phyloP scores from a whole-genome alignment of 176 grass and related monocot genomes.

The Paspalum notatum region DNA sequence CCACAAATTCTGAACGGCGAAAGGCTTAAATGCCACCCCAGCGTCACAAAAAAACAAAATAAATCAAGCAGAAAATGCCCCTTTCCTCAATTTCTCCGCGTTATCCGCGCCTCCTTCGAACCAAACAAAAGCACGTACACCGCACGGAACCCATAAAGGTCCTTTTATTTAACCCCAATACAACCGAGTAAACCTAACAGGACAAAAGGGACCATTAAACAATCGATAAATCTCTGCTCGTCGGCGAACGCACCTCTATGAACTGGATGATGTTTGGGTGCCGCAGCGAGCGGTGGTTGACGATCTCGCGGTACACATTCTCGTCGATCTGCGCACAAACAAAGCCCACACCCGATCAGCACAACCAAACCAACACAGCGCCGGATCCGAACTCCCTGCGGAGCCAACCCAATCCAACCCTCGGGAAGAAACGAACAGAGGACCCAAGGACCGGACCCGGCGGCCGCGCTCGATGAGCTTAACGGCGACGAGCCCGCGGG shows the following conservation, averaged over 20 bases:
- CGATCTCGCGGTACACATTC: conserved; percentile 62
- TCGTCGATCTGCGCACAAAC: conserved; percentile 46
- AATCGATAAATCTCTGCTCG: conserved; percentile 6
- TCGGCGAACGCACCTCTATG: conserved; percentile 49
- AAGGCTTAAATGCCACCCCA: conserved; percentile 2
- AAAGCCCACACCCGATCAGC: conserved; percentile 18
- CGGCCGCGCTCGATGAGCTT: conserved; percentile 83
- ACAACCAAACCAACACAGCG: not conserved
- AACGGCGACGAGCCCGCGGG: conserved; percentile 79
- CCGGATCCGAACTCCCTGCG: not conserved
- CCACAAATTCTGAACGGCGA: conserved; percentile 29
- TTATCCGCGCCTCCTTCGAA: not conserved
- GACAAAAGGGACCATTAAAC: not conserved
- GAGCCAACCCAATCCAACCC: not conserved
- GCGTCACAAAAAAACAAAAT: not conserved
- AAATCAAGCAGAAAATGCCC: not conserved
- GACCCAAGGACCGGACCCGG: conserved; percentile 43
- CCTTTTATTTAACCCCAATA: not conserved
- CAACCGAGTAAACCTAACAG: conserved; percentile 14
- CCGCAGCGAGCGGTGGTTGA: conserved; percentile 58
- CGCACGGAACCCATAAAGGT: not conserved
- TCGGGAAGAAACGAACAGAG: not conserved
- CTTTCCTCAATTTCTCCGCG: not conserved
- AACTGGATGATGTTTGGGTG: conserved; percentile 62
- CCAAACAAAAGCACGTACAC: not conserved